phyloP scores from a whole-genome alignment of 2,329 filamentous ascomycete species.

The Mycosphaerella sp. region DNA sequence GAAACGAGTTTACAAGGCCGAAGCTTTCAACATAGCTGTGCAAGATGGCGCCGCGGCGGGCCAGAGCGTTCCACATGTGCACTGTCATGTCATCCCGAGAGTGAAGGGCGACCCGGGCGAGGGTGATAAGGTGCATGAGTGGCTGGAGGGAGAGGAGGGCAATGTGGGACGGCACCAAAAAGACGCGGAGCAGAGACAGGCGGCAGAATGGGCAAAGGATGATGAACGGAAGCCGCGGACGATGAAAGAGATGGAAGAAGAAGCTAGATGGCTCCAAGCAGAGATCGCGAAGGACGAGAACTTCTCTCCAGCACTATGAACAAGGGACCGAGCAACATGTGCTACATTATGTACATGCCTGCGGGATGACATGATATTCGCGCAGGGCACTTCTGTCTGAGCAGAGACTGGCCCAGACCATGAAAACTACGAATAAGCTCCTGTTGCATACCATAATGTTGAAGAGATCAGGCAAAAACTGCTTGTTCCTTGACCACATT shows the following conservation, averaged over 20 bases:
- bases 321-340: no score
- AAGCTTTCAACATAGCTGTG: conserved; percentile 87
- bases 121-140: conserved; percentile 71
- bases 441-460: no score
- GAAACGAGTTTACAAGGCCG: conserved; percentile 53
- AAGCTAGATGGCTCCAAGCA: conserved; percentile 62
- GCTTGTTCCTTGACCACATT: no score
- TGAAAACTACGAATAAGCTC: no score
- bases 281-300: conserved; percentile 46
- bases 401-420: no score
- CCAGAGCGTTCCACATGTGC: conserved; percentile 89
- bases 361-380: no score
- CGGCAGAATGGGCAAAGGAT: conserved; percentile 58
- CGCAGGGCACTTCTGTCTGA: no score
- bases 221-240: conserved; percentile 58
- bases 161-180: conserved; percentile 68
- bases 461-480: no score
- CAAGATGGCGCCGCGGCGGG: conserved; percentile 88
- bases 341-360: no score
- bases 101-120: conserved; percentile 53
- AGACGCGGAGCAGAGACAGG: conserved; percentile 48
- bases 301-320: not conserved
- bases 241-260: conserved; percentile 69
- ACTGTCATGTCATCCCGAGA: conserved; percentile 85
- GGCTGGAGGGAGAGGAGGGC: conserved; percentile 77